Evolutionary conservation across 371 early-diverging fungal genomes (phyloP), one percentile per base, ranked within the genome.

Genomic region (Circinella umbellata): DNA sequence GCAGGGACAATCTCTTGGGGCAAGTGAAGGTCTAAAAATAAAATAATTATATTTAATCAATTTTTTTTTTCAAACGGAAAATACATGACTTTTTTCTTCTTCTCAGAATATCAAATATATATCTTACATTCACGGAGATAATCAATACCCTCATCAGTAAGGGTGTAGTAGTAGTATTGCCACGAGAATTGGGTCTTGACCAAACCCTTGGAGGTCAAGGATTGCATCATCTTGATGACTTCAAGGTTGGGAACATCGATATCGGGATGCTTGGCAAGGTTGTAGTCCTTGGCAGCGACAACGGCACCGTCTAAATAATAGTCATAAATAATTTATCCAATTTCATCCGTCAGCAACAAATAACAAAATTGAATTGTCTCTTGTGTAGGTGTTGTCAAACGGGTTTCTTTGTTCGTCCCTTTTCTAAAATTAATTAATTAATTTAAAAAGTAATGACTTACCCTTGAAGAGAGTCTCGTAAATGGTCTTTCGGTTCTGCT

Each of bases 161-260:
- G 89, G 82, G 93, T 95, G 91, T 98, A 99, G 94, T 99, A 99
- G 89, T 95, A 99, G 92, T 96, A 95, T 82, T 97, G 99, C 99
- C 99, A 99, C 78, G 96, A 96, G 95, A 99, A 99, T 80, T 93
- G 94, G 80, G 94, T 94, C 89, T 92, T 95, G 83, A 99, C 98
- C 73, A 82, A 93, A 77, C 96, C 97, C 82, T 92, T 93, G 78
- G 99, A 99, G 81, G 91, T 88, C 86, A 99, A 90, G 70, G 96
- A 96, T 91, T 97, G 98, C 80, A 98, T 90, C 69, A 97, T 93
- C 93, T 98, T 99, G 92, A 99, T 97, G 80, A 99, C 99, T 82
- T 99, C 92, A 67, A 98, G 89, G 93, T 99, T 99, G 77, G 97
- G 95, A 69, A 99, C 98, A 75, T 93, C 91, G 80, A 99, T 88